Conservation (phyloP, 2,329 filamentous ascomycete genomes). For the Ophiosphaerella herpotricha region DNA sequence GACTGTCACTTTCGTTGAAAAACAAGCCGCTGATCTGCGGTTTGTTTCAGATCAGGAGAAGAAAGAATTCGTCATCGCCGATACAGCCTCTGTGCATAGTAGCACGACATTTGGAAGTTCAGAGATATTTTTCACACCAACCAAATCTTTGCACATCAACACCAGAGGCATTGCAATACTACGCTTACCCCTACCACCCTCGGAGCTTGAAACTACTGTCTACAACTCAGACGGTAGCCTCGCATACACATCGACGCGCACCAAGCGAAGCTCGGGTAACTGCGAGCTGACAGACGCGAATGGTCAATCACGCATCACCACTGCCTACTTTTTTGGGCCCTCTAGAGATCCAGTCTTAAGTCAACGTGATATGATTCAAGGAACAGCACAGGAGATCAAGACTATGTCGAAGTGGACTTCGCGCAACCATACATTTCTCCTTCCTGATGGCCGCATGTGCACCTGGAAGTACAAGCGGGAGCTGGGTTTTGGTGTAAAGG, state of each 20-base stretch:
- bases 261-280: constrained; percentile 54
- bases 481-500: constrained; percentile 15
- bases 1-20: constrained; percentile 3
- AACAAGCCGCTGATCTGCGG: constrained; percentile 10
- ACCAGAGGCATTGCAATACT: constrained; percentile 51
- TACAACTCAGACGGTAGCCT: constrained; percentile 44
- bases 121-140: constrained; percentile 47
- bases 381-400: constrained; percentile 32
- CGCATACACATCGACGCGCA: constrained; percentile 59
- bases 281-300: constrained; percentile 53
- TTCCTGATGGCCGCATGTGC: constrained; percentile 55
- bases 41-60: constrained; percentile 22
- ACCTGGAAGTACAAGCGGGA: constrained; percentile 58
- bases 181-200: constrained; percentile 49
- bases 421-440: constrained; percentile 54
- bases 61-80: constrained; percentile 19
- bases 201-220: constrained; percentile 42
- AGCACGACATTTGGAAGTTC: constrained; percentile 16
- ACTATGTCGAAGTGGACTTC: constrained; percentile 51
- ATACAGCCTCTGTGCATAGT: constrained; percentile 19
- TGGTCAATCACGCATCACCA: constrained; percentile 52
- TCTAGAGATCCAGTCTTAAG: constrained; percentile 57
- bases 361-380: constrained; percentile 31
- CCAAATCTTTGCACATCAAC: constrained; percentile 56
- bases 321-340: constrained; percentile 63